Percentiles rank a stretch among this genome's conserved stretches.
Evolutionary conservation across 2,329 filamentous ascomycete species (phyloP).

Genomic region (Hymenoscyphus fructigenus): DNA sequence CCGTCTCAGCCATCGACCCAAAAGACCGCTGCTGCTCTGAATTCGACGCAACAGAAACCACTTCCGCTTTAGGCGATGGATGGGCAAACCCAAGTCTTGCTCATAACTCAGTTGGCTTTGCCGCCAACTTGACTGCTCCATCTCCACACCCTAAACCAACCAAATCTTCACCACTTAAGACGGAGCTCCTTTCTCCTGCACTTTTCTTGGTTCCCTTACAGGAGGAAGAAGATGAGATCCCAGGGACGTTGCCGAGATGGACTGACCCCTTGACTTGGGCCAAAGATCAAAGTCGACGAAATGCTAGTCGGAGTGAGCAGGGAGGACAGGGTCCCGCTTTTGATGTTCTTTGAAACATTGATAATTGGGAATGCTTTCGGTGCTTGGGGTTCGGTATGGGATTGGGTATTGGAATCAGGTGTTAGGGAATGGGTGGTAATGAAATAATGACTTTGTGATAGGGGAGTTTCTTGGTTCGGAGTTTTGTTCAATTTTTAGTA

Average conservation of each 20-base stretch:
- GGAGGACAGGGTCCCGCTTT: neutral
- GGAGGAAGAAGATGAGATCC: neutral
- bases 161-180: neutral
- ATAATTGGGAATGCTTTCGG: neutral
- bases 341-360: neutral
- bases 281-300: conserved; percentile 11
- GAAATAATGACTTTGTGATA: neutral
- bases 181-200: neutral
- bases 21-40: neutral
- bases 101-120: neutral
- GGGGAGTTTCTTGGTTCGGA: neutral
- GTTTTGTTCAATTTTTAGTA: neutral
- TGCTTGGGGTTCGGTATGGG: neutral
- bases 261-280: conserved; percentile 10
- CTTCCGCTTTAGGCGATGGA: neutral
- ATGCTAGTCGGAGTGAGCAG: conserved; percentile 1
- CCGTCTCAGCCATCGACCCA: neutral
- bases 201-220: neutral
- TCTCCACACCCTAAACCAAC: neutral
- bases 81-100: neutral
- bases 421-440: neutral
- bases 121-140: neutral
- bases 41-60: neutral
- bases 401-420: neutral
- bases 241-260: conserved; percentile 4